Evolutionary conservation across 2,329 filamentous ascomycete genomes (phyloP).

Genomic region (Rhinocladiella mackenziei): DNA sequence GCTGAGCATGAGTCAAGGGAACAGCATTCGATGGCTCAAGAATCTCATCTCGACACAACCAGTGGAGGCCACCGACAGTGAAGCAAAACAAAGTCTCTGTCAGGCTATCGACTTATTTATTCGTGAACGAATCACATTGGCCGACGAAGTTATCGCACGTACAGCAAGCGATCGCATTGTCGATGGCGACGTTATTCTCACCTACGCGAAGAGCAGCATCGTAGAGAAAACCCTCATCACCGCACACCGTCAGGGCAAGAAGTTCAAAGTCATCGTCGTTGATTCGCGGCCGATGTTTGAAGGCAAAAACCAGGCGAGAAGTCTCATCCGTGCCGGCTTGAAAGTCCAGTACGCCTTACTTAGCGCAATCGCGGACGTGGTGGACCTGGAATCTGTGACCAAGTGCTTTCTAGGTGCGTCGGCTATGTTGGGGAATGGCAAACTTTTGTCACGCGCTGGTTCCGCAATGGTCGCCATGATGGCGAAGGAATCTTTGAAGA

Average conservation of each 20-base stretch:
- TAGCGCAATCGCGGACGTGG: conserved; percentile 65
- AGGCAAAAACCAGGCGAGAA: conserved; percentile 66
- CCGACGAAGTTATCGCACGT: conserved; percentile 77
- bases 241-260: conserved; percentile 62
- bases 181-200: conserved; percentile 76
- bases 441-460: conserved; percentile 81
- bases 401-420: conserved; percentile 83
- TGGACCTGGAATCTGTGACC: conserved; percentile 62
- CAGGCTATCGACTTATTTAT: conserved; percentile 85
- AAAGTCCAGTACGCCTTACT: conserved; percentile 78
- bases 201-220: conserved; percentile 79
- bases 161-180: conserved; percentile 71
- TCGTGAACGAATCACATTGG: conserved; percentile 80
- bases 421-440: conserved; percentile 91
- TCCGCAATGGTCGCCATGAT: conserved; percentile 83
- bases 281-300: conserved; percentile 71
- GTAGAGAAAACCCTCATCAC: conserved; percentile 76
- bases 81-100: conserved; percentile 74
- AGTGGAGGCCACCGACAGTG: conserved; percentile 73
- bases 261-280: conserved; percentile 78
- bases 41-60: conserved; percentile 87
- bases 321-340: conserved; percentile 65
- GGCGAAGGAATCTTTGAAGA: conserved; percentile 58
- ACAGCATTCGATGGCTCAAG: conserved; percentile 92
- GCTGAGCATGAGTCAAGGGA: conserved; percentile 94